phyloP scores from a whole-genome alignment of 2,329 filamentous ascomycete genomes.

The Curvularia lunata region DNA sequence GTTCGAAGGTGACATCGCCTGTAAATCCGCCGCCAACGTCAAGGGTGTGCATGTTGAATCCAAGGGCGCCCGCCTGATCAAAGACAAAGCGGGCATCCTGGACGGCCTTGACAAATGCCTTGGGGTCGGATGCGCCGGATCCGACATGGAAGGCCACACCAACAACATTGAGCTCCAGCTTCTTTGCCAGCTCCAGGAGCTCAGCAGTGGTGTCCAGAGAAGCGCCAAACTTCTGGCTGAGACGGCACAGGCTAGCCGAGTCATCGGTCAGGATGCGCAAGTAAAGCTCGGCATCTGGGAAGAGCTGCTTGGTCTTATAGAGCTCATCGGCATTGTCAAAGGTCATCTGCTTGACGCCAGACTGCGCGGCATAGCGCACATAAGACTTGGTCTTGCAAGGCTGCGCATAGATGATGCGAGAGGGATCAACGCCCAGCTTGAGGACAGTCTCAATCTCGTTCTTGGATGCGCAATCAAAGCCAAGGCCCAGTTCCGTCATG shows the following conservation, averaged over 20 bases:
- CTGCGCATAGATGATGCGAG: conserved; percentile 97
- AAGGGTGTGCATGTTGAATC: conserved; percentile 82
- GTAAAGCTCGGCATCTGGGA: conserved; percentile 86
- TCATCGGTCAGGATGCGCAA: conserved; percentile 96
- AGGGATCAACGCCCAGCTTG: conserved; percentile 78
- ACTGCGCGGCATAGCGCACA: conserved; percentile 83
- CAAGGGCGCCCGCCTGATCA: conserved; percentile 77
- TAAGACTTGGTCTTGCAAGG: conserved; percentile 99
- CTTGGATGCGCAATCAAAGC: conserved; percentile 99
- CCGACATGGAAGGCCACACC: conserved; percentile 98
- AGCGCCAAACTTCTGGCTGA: conserved; percentile 97
- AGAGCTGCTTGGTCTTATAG: conserved; percentile 95
- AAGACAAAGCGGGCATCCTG: conserved; percentile 88
- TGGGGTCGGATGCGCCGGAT: conserved; percentile 92
- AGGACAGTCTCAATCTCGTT: conserved; percentile 93
- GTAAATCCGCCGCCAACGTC: conserved; percentile 96
- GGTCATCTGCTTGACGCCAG: conserved; percentile 96
- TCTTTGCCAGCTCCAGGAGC: conserved; percentile 79
- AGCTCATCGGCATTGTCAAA: conserved; percentile 99
- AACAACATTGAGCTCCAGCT: conserved; percentile 86
- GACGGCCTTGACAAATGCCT: conserved; percentile 88
- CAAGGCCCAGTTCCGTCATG: conserved; percentile 84
- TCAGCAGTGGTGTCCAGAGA: conserved; percentile 79
- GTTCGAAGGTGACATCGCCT: conserved; percentile 88
- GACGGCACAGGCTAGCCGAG: conserved; percentile 87